These are phyloP conservation scores for Alternaria metachromatica DNA, from an alignment of 2,329 filamentous ascomycete species.

Conservation along the genomic window DNA sequence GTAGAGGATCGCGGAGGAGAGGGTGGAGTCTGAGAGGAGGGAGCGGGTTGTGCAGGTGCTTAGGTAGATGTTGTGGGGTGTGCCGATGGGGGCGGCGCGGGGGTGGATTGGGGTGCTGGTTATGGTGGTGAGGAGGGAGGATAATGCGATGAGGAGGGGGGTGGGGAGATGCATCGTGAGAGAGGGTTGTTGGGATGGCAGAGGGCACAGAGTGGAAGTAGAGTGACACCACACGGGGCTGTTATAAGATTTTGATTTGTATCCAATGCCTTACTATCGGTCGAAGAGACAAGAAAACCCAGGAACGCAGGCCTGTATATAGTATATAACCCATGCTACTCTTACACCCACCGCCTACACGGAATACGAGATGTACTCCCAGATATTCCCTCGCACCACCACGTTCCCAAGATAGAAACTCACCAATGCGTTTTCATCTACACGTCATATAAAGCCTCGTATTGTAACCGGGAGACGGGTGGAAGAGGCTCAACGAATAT, in stretches of 20 bases:
- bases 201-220: not conserved
- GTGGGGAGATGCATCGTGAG: not conserved
- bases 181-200: not conserved
- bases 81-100: slow-evolving; percentile 1
- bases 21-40: slow-evolving; percentile 1
- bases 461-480: not conserved
- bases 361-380: not conserved
- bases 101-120: not conserved
- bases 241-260: not conserved
- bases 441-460: slow-evolving; percentile 3
- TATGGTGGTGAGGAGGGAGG: not conserved
- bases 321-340: not conserved
- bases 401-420: not conserved
- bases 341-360: not conserved
- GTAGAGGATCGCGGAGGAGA: slow-evolving; percentile 18
- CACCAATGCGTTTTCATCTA: slow-evolving; percentile 8
- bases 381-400: not conserved
- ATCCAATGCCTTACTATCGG: not conserved
- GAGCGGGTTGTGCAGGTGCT: slow-evolving; percentile 18
- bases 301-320: not conserved
- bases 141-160: not conserved
- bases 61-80: slow-evolving; percentile 20
- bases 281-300: not conserved
- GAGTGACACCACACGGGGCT: not conserved
- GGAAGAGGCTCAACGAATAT: not conserved